phyloP scores from a whole-genome alignment of 2,329 filamentous ascomycete species.

The Gaeumannomyces sp. region DNA sequence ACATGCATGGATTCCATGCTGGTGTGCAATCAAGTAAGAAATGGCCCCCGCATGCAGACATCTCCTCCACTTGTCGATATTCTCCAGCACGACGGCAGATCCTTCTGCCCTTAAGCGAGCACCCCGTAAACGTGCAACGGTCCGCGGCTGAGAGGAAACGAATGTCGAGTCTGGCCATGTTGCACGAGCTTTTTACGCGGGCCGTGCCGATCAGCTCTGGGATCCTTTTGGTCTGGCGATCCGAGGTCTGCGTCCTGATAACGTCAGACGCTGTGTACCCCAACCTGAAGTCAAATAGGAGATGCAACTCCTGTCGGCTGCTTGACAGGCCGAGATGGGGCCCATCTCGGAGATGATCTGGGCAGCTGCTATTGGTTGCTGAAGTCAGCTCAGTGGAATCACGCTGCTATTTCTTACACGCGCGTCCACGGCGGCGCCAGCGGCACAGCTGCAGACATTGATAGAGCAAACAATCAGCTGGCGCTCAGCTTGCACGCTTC shows the following conservation, averaged over 20 bases:
- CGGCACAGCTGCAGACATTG: background rate
- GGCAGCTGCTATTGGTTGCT: background rate
- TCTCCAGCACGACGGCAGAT: background rate
- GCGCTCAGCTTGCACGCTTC: no score
- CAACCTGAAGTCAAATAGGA: background rate
- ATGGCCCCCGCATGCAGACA: background rate
- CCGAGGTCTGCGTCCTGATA: background rate
- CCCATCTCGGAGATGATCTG: background rate
- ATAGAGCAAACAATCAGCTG: no score
- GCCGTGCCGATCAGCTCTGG: no score
- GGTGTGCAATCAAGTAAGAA: no score
- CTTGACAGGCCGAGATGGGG: background rate
- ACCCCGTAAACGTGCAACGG: no score
- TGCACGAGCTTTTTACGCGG: no score
- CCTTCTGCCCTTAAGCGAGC: background rate
- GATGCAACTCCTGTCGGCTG: background rate
- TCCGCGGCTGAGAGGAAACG: no score
- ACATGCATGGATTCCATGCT: no score
- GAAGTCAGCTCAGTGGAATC: background rate
- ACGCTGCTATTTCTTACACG: background rate
- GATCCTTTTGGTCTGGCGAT: no score
- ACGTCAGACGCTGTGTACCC: background rate
- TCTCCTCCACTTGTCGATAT: background rate
- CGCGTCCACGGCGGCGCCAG: background rate
- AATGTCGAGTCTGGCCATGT: no score